These are phyloP conservation scores for Fusarium sp. DNA, from an alignment of 2,329 filamentous ascomycete genomes.

Conservation along the genomic window DNA sequence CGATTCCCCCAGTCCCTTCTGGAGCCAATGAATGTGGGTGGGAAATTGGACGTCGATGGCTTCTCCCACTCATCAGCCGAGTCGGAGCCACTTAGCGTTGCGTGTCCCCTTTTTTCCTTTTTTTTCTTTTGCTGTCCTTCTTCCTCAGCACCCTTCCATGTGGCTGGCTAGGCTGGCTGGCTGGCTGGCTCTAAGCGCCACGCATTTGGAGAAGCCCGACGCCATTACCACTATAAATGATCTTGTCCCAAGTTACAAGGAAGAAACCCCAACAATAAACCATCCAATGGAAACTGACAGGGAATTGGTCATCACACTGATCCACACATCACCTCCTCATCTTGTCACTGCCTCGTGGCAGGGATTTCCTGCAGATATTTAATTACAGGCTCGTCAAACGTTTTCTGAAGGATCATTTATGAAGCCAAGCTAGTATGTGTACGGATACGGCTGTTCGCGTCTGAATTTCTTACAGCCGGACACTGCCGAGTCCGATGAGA, in stretches of 20 bases:
- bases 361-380: constrained; percentile 27
- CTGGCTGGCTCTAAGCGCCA: constrained; percentile 31
- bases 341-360: constrained; percentile 9
- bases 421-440: constrained; percentile 1
- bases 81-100: constrained; percentile 42
- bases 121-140: background rate
- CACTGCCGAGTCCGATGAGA: background rate
- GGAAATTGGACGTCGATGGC: constrained; percentile 49
- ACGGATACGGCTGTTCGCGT: background rate
- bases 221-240: constrained; percentile 14
- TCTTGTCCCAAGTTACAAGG: constrained; percentile 11
- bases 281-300: constrained; percentile 9
- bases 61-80: constrained; percentile 42
- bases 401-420: constrained; percentile 8
- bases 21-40: constrained; percentile 39
- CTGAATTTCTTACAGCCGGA: background rate
- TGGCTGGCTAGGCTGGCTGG: constrained; percentile 3
- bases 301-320: constrained; percentile 1
- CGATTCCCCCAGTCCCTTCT: constrained; percentile 35
- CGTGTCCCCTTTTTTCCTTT: constrained; percentile 44
- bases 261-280: constrained; percentile 17
- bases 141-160: constrained; percentile 16
- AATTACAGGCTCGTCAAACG: constrained; percentile 27
- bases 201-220: constrained; percentile 28
- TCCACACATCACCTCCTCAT: constrained; percentile 17